phyloP scores from a whole-genome alignment of 2,329 filamentous ascomycete genomes.

The Aspergillus udagawae region DNA sequence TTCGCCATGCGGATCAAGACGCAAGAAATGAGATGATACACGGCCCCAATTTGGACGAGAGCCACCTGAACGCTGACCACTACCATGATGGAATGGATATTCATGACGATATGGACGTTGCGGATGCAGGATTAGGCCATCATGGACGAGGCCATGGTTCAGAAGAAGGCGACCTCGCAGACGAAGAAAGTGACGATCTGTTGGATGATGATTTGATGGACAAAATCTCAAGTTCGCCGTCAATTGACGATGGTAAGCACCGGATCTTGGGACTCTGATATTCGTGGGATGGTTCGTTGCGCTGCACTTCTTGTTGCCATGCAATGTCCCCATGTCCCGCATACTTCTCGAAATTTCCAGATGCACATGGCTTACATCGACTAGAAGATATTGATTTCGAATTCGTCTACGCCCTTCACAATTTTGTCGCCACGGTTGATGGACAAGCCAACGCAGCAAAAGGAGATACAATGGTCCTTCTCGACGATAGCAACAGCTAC shows the following conservation, averaged over 20 bases:
- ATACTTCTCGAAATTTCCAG: background rate
- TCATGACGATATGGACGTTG: constrained; percentile 29
- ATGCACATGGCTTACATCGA: constrained; percentile 79
- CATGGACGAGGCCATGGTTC: constrained; percentile 22
- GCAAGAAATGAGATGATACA: constrained; percentile 66
- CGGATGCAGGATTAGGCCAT: constrained; percentile 18
- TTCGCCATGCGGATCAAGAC: constrained; percentile 76
- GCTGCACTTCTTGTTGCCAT: background rate
- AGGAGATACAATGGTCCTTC: constrained; percentile 95
- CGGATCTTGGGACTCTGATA: background rate
- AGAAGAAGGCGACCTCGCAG: constrained; percentile 53
- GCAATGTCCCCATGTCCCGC: background rate
- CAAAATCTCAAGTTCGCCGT: constrained; percentile 97
- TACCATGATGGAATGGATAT: constrained; percentile 29
- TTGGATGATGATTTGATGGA: constrained; percentile 95
- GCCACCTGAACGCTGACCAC: constrained; percentile 40
- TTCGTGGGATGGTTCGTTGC: background rate
- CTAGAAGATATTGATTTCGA: constrained; percentile 99
- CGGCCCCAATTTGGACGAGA: constrained; percentile 59
- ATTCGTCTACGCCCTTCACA: constrained; percentile 97
- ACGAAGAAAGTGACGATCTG: constrained; percentile 64
- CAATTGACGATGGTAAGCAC: constrained; percentile 85
- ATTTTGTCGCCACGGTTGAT: constrained; percentile 95
- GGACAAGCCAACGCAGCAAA: constrained; percentile 98
- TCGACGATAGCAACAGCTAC: constrained; percentile 98